Evolutionary conservation across 768 basidiomycete species (phyloP), one percentile per base, ranked within the genome.

Genomic region (Boletus rex-veris): DNA sequence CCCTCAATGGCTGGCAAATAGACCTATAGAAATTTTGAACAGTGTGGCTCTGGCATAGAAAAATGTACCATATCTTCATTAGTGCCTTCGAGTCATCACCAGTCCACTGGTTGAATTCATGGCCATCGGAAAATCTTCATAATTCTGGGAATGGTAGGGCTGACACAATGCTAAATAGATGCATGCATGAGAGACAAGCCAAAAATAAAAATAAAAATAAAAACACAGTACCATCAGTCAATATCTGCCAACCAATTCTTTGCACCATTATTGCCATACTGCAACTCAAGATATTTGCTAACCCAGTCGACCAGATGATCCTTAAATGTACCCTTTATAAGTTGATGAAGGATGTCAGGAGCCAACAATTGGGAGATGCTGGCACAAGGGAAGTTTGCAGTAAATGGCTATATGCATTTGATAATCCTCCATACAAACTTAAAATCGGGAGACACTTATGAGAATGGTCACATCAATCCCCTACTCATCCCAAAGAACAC

Each of bases 21-120:
- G 10, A 31, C 4, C 30, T 31, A 10, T 3, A 8, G 10, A 31
- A 31, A 10, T 31, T 8, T 31, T 21, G 21, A 21, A 21, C 3
- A 3, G 21, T 21, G 21, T 21, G 2, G 21, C 21, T 21, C 21
- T 21, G 21, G 21, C 21, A 3, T 21, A 21, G 21, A 21, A 21
- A 21, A 21, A 3, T 21, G 21, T 3, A 31, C 7, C 10, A 10
- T 31, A 31, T 4, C 30, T 31, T 31, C 30, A 31, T 31, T 10
- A 31, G 10, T 31, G 30, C 30, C 10, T 31, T 31, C 10, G 4
- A 31, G 10, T 31, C 30, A 10, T 31, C 4, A 1, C 30, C 30
- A 31, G 73, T 75, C 74, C 74, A 75, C 31, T 75, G 74, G 18
- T 70, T 69, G 48, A 74, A 74, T 1, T 57, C 52, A 0, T 50